These are phyloP conservation scores for Ophiocordyceps camponoti-floridani DNA, from an alignment of 2,329 filamentous ascomycete species.

Conservation along the genomic window DNA sequence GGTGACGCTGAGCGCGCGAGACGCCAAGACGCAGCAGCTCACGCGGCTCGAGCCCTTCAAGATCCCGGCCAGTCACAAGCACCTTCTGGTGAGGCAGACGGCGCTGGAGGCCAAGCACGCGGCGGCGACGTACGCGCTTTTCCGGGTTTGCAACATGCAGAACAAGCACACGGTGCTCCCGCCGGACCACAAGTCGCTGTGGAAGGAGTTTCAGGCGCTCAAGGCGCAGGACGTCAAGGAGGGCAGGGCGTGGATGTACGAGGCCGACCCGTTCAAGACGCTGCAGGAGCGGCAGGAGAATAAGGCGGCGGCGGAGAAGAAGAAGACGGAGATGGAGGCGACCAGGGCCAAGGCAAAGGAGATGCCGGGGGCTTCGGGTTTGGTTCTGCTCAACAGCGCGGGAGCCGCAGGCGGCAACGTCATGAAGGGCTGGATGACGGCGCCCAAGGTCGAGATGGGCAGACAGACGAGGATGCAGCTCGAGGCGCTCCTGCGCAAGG, in stretches of 20 bases:
- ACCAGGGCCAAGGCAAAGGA: slow-evolving; percentile 49
- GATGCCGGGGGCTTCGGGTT: slow-evolving; percentile 38
- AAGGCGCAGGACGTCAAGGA: slow-evolving; percentile 68
- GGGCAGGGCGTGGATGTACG: slow-evolving; percentile 76
- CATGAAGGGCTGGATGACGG: slow-evolving; percentile 64
- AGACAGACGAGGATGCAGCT: slow-evolving; percentile 60
- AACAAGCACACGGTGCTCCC: slow-evolving; percentile 91
- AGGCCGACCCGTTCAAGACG: slow-evolving; percentile 80
- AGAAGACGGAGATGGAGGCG: slow-evolving; percentile 52
- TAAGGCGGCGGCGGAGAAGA: slow-evolving; percentile 60
- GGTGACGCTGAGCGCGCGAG: slow-evolving; percentile 58
- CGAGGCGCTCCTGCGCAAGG: slow-evolving; percentile 59
- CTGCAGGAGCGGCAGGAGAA: slow-evolving; percentile 65
- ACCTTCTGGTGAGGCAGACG: slow-evolving; percentile 58
- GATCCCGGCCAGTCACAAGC: slow-evolving; percentile 57
- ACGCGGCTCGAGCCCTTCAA: slow-evolving; percentile 65
- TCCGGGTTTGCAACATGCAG: slow-evolving; percentile 84
- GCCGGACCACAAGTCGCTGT: slow-evolving; percentile 73
- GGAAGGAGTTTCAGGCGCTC: slow-evolving; percentile 76
- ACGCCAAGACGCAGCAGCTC: slow-evolving; percentile 68
- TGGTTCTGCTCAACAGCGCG: slow-evolving; percentile 30
- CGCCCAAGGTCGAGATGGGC: slow-evolving; percentile 87
- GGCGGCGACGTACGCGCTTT: slow-evolving; percentile 79
- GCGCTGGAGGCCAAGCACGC: slow-evolving; percentile 86
- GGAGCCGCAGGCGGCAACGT: slow-evolving; percentile 23